Conservation (phyloP, 1,284 basidiomycete species). For the Boletus semigastroideus region DNA sequence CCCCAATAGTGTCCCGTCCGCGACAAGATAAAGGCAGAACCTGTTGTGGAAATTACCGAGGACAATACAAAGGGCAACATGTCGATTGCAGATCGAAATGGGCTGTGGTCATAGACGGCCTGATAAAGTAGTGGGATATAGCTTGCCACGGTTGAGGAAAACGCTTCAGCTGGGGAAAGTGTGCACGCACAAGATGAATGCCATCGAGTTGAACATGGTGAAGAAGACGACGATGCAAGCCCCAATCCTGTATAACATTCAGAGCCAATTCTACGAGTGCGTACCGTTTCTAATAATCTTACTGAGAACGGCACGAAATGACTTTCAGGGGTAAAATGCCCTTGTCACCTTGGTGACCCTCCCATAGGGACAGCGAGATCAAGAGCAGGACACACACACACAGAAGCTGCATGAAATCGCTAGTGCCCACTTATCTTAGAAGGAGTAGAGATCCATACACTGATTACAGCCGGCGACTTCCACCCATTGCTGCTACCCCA, state of each 20-base stretch:
- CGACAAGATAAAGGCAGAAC: constrained; percentile 7
- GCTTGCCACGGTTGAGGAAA: constrained; percentile 2
- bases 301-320: constrained; percentile 12
- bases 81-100: constrained; percentile 14
- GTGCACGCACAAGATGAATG: constrained; percentile 9
- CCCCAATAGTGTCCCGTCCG: constrained; percentile 17
- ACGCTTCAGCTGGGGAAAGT: no score
- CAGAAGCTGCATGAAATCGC: constrained; percentile 1
- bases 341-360: constrained; percentile 7
- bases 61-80: constrained; percentile 16
- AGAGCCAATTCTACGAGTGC: background rate
- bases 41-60: constrained; percentile 5
- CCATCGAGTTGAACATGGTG: constrained; percentile 15
- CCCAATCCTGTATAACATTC: constrained; percentile 1
- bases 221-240: constrained; percentile 14
- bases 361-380: constrained; percentile 8
- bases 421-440: no score
- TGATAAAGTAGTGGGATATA: constrained; percentile 17
- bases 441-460: constrained; percentile 3
- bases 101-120: constrained; percentile 13
- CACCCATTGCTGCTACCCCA: constrained; percentile 9
- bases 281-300: background rate
- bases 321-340: constrained; percentile 14
- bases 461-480: constrained; percentile 12
- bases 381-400: constrained; percentile 12